phyloP scores from a whole-genome alignment of 2,329 filamentous ascomycete species.

The Ceratocystis papillata region DNA sequence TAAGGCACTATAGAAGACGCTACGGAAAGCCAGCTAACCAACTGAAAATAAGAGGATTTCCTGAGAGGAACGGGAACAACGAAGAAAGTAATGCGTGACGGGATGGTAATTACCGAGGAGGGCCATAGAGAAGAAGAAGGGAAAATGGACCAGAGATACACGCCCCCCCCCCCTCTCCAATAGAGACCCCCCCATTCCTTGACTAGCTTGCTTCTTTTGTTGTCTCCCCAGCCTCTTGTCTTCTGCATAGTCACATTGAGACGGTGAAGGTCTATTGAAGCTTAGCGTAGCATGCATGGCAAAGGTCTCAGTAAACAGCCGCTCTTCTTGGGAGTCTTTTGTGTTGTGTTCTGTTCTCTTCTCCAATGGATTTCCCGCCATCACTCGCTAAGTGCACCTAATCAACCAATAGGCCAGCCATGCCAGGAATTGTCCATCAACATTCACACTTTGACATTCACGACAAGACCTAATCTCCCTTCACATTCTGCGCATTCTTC shows the following conservation, averaged over 20 bases:
- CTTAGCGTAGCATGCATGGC: too few species aligned
- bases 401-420: not conserved
- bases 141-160: not conserved
- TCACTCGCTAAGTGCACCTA: not conserved
- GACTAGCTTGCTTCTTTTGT: not conserved
- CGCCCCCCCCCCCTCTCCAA: not conserved
- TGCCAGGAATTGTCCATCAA: not conserved
- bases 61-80: constrained; percentile 9
- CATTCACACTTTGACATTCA: not conserved
- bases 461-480: not conserved
- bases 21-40: not conserved
- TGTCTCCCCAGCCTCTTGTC: not conserved
- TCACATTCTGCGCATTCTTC: not conserved
- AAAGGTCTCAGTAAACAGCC: too few species aligned
- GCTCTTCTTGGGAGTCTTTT: too few species aligned
- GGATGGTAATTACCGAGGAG: constrained; percentile 12
- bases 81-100: constrained; percentile 14
- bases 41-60: not conserved
- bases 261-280: too few species aligned
- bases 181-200: not conserved
- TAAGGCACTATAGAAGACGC: not conserved
- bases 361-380: not conserved
- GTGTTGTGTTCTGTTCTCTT: too few species aligned
- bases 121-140: not conserved
- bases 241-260: too few species aligned